Base-by-base conservation (phyloP, 768 basidiomycete species). In the Sporobolomyces pararoseus region DNA sequence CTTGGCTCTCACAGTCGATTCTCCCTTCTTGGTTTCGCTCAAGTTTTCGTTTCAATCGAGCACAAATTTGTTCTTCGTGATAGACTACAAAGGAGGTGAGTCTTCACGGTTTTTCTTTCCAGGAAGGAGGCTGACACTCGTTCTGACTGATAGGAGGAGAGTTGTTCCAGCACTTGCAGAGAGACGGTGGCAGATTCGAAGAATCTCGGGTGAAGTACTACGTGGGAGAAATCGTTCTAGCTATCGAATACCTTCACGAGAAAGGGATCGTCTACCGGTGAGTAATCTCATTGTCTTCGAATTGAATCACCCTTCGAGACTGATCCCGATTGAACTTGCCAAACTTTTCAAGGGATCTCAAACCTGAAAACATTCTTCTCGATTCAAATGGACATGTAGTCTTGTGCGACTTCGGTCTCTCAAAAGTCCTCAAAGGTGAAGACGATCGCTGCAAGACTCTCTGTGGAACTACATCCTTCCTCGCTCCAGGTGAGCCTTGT, bases 311-410 rank as follows among this genome's bases (percentile, higher is more conserved):
- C 29, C 34, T 16, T 17, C 9, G n/a, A 54, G 65, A n/a, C 39
- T 42, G 39, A 42, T n/a, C 39, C 10, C 17, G 39, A 9, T 42
- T 17, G 39, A 17, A 17, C 10, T 42, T 17, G 39, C 17, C 39
- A 42, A 9, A 17, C 39, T 9, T 42, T 9, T 17, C 9, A 9
- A 72, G 75, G 27, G 95, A 99, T 78, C 84, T 99, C 68, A 99
- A 99, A 79, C 95, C 95, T 0, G 95, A 99, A 79, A 98, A 99
- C 79, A 96, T 97, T 76, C 86, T 99, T 32, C 83, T 99, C 37
- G 95, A 98, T 76, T 93, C 93, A 7, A 94, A 91, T 1, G 95
- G 95, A 6, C 95, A 99, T 76, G 90, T 97, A 71, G 94, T 95
- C 1, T 85, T 99, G 3, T 98, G 95, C 79, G 95, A 99, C 79